These are phyloP conservation scores for Mollisia scopiformis DNA, from an alignment of 2,329 filamentous ascomycete species.

Conservation along the genomic window DNA sequence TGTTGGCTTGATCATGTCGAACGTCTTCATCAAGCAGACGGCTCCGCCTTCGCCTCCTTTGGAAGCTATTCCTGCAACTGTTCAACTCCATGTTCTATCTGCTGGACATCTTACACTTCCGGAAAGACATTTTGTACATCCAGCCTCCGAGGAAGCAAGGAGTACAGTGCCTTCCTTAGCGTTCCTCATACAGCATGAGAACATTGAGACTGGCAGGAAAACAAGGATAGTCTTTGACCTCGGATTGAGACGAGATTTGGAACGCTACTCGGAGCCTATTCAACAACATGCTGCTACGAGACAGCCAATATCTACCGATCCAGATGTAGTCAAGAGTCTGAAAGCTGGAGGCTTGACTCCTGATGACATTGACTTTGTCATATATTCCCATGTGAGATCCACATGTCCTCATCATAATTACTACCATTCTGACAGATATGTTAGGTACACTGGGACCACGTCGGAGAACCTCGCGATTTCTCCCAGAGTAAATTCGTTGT, in stretches of 20 bases:
- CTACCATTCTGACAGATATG: not conserved
- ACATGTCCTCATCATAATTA: not conserved
- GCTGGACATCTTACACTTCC: slow-evolving; percentile 50
- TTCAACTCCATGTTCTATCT: slow-evolving; percentile 41
- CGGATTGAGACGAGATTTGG: slow-evolving; percentile 49
- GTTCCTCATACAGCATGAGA: slow-evolving; percentile 54
- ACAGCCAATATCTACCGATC: slow-evolving; percentile 45
- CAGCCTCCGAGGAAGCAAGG: slow-evolving; percentile 43
- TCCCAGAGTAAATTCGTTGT: slow-evolving; percentile 50
- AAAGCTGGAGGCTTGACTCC: slow-evolving; percentile 38
- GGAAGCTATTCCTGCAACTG: slow-evolving; percentile 15
- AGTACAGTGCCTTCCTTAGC: slow-evolving; percentile 55
- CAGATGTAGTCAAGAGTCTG: slow-evolving; percentile 47
- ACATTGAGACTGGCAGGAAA: slow-evolving; percentile 22
- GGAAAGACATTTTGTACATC: slow-evolving; percentile 49
- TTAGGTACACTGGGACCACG: slow-evolving; percentile 55
- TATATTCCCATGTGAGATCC: slow-evolving; percentile 51
- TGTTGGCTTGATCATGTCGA: not conserved
- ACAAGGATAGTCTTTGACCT: slow-evolving; percentile 55
- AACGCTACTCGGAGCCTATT: slow-evolving; percentile 46
- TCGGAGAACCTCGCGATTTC: slow-evolving; percentile 57
- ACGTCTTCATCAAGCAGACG: slow-evolving; percentile 6
- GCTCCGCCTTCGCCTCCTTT: slow-evolving; percentile 5
- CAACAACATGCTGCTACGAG: slow-evolving; percentile 48
- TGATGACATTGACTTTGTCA: slow-evolving; percentile 22